Conservation (phyloP, 768 basidiomycete species). For the Lentinula raphanica region DNA sequence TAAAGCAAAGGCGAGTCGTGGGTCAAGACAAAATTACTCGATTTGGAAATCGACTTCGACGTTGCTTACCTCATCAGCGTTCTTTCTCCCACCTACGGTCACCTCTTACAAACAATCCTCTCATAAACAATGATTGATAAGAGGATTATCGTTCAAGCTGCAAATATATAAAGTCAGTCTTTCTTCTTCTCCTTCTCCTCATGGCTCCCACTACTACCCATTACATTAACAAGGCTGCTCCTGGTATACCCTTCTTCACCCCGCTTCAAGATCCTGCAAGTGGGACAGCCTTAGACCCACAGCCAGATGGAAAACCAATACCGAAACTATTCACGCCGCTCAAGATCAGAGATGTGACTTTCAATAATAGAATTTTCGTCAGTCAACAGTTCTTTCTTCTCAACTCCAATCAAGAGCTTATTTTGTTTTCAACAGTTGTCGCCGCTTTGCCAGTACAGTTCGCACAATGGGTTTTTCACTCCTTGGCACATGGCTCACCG, state of each 20-base stretch:
- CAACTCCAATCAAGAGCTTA: background rate
- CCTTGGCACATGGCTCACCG: slow-evolving; percentile 61
- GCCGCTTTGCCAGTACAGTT: slow-evolving; percentile 58
- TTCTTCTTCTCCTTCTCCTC: background rate
- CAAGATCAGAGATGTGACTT: slow-evolving; percentile 45
- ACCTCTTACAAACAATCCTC: background rate
- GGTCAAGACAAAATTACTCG: background rate
- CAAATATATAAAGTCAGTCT: background rate
- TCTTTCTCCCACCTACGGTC: background rate
- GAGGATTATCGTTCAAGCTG: background rate
- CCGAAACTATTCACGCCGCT: slow-evolving; percentile 51
- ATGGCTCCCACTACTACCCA: background rate
- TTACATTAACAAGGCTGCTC: slow-evolving; percentile 17
- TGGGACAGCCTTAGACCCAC: slow-evolving; percentile 32
- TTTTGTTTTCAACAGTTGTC: slow-evolving; percentile 31
- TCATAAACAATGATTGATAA: background rate
- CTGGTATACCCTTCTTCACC: slow-evolving; percentile 35
- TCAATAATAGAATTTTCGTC: slow-evolving; percentile 54
- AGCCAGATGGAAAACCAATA: slow-evolving; percentile 30
- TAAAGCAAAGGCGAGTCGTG: background rate
- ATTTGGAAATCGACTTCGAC: background rate
- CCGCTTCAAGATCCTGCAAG: slow-evolving; percentile 36
- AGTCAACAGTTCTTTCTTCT: slow-evolving; percentile 14
- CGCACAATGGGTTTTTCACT: slow-evolving; percentile 44
- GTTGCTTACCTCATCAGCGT: background rate